Evolutionary conservation across 1,284 basidiomycete genomes (phyloP), one percentile per base, ranked within the genome.

Genomic region (Serendipita sp.): DNA sequence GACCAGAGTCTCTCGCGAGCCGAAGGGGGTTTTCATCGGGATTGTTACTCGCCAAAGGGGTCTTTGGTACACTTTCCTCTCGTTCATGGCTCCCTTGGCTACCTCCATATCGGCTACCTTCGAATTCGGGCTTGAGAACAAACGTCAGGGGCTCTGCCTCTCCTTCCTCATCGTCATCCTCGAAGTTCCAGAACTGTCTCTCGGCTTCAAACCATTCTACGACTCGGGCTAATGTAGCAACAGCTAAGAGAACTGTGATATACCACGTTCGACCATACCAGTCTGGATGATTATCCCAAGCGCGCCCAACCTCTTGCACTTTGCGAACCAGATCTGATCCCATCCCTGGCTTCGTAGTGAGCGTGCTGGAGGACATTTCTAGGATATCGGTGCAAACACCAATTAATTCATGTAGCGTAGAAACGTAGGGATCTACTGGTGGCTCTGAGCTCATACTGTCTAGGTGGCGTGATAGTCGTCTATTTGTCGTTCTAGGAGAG

Each of bases 171-270:
- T 74, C 74, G 65, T 94, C 90, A 65, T 95, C 93, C 71, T 94
- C 90, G 71, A 98, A 98, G 70, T 97, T 97, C 96, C 96, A 99
- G 74, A 99, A 99, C 66, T 94, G 92, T 71, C 95, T 95, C 76
- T 99, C 96, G n/a, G 95, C 95, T 72, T 97, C 93, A 95, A 95
- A 99, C 96, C 96, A 99, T 71, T 99, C 96, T 64, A 98, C 86
- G 32, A 99, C 95, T 63, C 96, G 88, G 72, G 88, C 91, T 65
- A 99, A 84, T 68, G 89, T 91, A 47, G 96, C 96, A 60, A 99
- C 88, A n/a, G 96, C 94, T 62, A 99, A 85, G 5, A 97, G 79
- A 29, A 96, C 86, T 72, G 95, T 93, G 64, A 98, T 94, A 74
- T 98, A 99, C 96, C 96, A 99, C 64, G 89, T 92, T 63, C 95